Percentiles rank a stretch among this genome's conserved stretches.
phyloP scores from a whole-genome alignment of 1,284 basidiomycete species.

The Sanguinoderma infundibulare region DNA sequence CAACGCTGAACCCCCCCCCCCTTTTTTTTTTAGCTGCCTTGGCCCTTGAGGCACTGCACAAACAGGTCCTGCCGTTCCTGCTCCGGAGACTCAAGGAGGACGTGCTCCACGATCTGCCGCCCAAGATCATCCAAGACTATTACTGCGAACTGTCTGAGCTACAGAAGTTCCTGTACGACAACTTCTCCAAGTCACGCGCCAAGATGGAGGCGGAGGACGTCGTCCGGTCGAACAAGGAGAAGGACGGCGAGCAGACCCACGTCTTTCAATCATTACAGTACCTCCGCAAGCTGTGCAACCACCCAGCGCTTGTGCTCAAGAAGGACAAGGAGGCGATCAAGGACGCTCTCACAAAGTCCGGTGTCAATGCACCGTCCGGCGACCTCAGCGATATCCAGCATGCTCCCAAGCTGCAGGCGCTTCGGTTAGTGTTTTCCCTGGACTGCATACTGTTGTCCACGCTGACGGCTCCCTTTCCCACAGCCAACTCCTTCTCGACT shows the following conservation, averaged over 20 bases:
- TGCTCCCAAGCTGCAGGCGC: constrained; percentile 92
- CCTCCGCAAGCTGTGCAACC: constrained; percentile 97
- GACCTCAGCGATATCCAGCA: constrained; percentile 83
- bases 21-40: constrained; percentile 74
- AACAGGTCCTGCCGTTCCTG: constrained; percentile 99
- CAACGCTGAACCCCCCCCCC: no score
- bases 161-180: constrained; percentile 93
- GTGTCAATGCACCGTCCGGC: constrained; percentile 40
- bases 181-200: constrained; percentile 86
- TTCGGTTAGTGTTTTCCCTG: constrained; percentile 62
- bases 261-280: constrained; percentile 98
- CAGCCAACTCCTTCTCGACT: constrained; percentile 93
- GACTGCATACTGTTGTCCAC: background rate
- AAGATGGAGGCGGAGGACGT: constrained; percentile 67
- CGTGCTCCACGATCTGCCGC: constrained; percentile 94
- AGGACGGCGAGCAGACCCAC: constrained; percentile 71
- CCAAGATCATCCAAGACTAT: constrained; percentile 99
- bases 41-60: constrained; percentile 95
- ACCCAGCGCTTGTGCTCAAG: constrained; percentile 90
- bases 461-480: constrained; percentile 7
- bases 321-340: constrained; percentile 63
- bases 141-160: constrained; percentile 97
- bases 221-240: constrained; percentile 50
- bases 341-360: constrained; percentile 65
- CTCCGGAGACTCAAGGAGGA: constrained; percentile 97